phyloP scores from a whole-genome alignment of 2,329 filamentous ascomycete genomes.

The Aspergillus tubingensis region DNA sequence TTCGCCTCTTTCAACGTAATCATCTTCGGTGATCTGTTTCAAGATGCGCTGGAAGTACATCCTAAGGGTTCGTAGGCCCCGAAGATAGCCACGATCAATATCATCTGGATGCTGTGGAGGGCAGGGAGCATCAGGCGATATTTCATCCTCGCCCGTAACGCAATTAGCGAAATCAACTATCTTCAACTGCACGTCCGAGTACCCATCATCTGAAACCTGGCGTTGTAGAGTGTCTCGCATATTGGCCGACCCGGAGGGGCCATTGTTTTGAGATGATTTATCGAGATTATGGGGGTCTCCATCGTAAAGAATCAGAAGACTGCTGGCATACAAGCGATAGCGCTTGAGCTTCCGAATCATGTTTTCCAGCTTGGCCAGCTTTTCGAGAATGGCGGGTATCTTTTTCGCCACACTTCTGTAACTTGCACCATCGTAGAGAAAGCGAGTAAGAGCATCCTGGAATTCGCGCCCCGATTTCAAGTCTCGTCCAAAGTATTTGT shows the following conservation, averaged over 20 bases:
- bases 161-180: slow-evolving; percentile 99
- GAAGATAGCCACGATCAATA: slow-evolving; percentile 85
- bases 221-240: slow-evolving; percentile 37
- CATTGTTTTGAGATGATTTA: slow-evolving; percentile 23
- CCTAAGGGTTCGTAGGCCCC: slow-evolving; percentile 75
- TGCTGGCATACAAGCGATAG: slow-evolving; percentile 94
- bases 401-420: slow-evolving; percentile 78
- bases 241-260: slow-evolving; percentile 23
- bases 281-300: slow-evolving; percentile 56
- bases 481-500: slow-evolving; percentile 94
- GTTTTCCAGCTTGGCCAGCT: slow-evolving; percentile 77
- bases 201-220: slow-evolving; percentile 37
- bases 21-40: slow-evolving; percentile 64
- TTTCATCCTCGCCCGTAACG: slow-evolving; percentile 77
- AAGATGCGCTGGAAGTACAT: slow-evolving; percentile 88
- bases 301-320: slow-evolving; percentile 93
- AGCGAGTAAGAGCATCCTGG: slow-evolving; percentile 80
- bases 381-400: slow-evolving; percentile 82
- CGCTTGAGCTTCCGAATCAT: slow-evolving; percentile 78
- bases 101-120: slow-evolving; percentile 79
- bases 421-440: slow-evolving; percentile 87
- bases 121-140: slow-evolving; percentile 63
- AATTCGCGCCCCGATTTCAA: slow-evolving; percentile 87
- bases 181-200: slow-evolving; percentile 70
- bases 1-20: slow-evolving; percentile 48